phyloP scores from a whole-genome alignment of 768 basidiomycete genomes.

The Ramaria sp. region DNA sequence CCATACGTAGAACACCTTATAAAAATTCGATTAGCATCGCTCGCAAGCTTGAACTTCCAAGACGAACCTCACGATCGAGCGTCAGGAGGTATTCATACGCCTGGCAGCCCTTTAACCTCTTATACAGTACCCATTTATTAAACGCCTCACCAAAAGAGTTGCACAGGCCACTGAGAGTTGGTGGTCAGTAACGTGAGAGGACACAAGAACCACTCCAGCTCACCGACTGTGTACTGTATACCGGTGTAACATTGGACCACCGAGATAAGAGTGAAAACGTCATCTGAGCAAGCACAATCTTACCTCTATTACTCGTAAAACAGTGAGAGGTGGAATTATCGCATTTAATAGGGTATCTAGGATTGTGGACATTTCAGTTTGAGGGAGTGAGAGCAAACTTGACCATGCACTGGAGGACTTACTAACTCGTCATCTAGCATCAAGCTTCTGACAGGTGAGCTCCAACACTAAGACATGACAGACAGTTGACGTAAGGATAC shows the following conservation, averaged over 20 bases:
- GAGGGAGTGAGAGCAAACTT: neutral
- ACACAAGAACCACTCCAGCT: neutral
- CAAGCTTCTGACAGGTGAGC: too few species aligned
- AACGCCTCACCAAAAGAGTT: neutral
- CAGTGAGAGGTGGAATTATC: neutral
- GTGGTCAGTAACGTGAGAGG: neutral
- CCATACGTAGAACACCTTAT: neutral
- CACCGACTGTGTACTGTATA: too few species aligned
- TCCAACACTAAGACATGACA: too few species aligned
- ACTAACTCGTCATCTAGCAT: too few species aligned
- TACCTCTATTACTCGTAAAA: neutral
- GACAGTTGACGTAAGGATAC: too few species aligned
- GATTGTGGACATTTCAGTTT: neutral
- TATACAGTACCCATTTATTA: neutral
- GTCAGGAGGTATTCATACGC: slow-evolving; percentile 2
- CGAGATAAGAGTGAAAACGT: too few species aligned
- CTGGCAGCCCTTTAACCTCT: neutral
- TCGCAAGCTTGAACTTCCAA: too few species aligned
- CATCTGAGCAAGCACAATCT: too few species aligned
- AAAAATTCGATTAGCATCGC: neutral
- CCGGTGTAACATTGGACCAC: too few species aligned
- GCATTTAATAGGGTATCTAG: neutral
- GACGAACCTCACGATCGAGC: neutral
- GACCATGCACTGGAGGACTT: too few species aligned
- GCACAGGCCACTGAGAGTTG: neutral